phyloP scores from a whole-genome alignment of 2,329 filamentous ascomycete genomes.

The Blastomyces silverae region DNA sequence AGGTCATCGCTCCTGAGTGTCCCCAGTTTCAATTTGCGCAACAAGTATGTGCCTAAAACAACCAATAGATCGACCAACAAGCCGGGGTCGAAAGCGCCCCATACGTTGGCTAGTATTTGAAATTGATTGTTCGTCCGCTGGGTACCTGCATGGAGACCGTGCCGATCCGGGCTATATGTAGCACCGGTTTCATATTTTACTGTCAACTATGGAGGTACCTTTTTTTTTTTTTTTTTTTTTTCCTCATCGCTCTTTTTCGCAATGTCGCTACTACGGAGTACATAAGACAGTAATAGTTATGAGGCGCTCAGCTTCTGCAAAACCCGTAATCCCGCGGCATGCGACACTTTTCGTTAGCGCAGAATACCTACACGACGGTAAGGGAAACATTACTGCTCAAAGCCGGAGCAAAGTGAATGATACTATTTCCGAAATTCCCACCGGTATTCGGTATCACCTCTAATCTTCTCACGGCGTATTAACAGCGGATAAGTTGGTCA shows the following conservation, averaged over 20 bases:
- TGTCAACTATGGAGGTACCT: no score
- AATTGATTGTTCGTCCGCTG: neutral
- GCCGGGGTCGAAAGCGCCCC: neutral
- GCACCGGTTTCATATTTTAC: neutral
- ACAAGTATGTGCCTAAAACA: neutral
- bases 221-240: no score
- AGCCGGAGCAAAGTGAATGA: neutral
- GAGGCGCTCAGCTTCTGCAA: neutral
- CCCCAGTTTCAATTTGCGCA: neutral
- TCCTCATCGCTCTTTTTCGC: neutral
- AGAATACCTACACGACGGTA: neutral
- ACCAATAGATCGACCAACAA: neutral
- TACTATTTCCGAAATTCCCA: neutral
- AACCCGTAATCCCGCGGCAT: neutral
- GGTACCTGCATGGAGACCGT: neutral
- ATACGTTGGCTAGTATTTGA: neutral
- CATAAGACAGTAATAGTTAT: neutral
- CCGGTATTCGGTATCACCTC: neutral
- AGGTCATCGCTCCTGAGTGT: neutral
- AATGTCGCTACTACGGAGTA: neutral
- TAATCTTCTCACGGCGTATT: neutral
- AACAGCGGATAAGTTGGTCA: neutral
- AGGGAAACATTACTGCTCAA: neutral
- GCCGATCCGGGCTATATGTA: neutral
- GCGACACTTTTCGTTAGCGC: neutral